phyloP scores from a whole-genome alignment of 2,329 filamentous ascomycete species.

The Cercospora janseana region DNA sequence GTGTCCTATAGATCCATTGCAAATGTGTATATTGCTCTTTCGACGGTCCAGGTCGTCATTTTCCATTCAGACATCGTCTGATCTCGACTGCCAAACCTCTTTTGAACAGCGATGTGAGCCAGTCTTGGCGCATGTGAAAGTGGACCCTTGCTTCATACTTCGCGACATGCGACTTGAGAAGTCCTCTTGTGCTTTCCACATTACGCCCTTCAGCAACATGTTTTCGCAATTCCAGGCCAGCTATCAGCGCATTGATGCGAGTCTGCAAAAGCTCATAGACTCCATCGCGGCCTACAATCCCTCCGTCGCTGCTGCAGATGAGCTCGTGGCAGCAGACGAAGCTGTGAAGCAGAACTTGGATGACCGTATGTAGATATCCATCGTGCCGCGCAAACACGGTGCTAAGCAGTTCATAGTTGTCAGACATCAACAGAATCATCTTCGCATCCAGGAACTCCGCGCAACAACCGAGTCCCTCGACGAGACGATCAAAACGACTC shows the following conservation, averaged over 20 bases:
- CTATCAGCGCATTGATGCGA: conserved; percentile 48
- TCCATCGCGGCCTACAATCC: conserved; percentile 82
- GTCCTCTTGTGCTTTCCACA: neutral
- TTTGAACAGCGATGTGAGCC: conserved; percentile 1
- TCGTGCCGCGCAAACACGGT: neutral
- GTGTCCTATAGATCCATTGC: too few species aligned
- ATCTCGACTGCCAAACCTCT: neutral
- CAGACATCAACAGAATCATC: conserved; percentile 71
- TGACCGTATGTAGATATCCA: conserved; percentile 50
- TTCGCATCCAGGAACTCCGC: conserved; percentile 67
- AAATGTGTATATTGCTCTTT: too few species aligned
- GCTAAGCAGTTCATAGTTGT: conserved; percentile 51
- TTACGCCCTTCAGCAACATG: conserved; percentile 37
- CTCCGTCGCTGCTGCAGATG: conserved; percentile 62
- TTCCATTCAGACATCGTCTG: too few species aligned
- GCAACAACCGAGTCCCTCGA: conserved; percentile 65
- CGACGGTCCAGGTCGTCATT: too few species aligned
- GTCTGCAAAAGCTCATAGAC: conserved; percentile 67
- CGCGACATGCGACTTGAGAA: conserved; percentile 11
- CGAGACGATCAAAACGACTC: conserved; percentile 67
- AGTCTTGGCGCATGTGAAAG: conserved; percentile 11
- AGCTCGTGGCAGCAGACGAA: conserved; percentile 68
- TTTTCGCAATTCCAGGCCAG: conserved; percentile 43
- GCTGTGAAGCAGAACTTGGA: conserved; percentile 65
- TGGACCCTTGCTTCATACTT: conserved; percentile 4